phyloP scores from a whole-genome alignment of 352 stramenopile genomes.

The Elongisporangium anandrum region DNA sequence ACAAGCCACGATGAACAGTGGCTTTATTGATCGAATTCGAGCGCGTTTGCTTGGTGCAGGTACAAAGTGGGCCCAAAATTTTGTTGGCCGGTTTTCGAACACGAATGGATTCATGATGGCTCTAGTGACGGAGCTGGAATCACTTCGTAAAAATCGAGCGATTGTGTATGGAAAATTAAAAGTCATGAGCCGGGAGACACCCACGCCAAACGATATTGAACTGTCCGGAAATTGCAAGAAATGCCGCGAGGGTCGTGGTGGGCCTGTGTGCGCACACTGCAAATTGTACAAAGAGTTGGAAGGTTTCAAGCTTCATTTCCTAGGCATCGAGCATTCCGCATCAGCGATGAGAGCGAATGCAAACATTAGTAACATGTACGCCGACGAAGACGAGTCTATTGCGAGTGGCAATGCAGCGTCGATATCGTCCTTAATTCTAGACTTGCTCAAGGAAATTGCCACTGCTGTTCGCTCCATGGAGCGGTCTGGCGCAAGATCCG shows the following conservation, averaged over 20 bases:
- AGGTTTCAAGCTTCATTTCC: constrained; percentile 46
- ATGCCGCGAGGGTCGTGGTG: constrained; percentile 51
- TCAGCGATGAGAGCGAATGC: constrained; percentile 6
- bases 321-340: constrained; percentile 37
- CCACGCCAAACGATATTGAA: constrained; percentile 41
- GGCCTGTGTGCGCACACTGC: constrained; percentile 62
- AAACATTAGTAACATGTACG: constrained; percentile 2
- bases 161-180: constrained; percentile 29
- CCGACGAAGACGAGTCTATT: constrained; percentile 7
- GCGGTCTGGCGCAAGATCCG: background rate
- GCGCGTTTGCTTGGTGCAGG: constrained; percentile 34
- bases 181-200: constrained; percentile 27
- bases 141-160: constrained; percentile 26
- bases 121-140: constrained; percentile 46
- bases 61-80: constrained; percentile 40
- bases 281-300: constrained; percentile 62
- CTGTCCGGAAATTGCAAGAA: constrained; percentile 63
- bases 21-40: constrained; percentile 38
- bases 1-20: constrained; percentile 6
- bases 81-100: constrained; percentile 42
- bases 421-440: constrained; percentile 34
- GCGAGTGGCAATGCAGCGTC: background rate
- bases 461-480: constrained; percentile 15
- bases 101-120: constrained; percentile 38
- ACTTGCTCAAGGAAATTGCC: constrained; percentile 58